Conservation (phyloP, 2,329 filamentous ascomycete genomes). For the Stagonosporopsis rhizophila region DNA sequence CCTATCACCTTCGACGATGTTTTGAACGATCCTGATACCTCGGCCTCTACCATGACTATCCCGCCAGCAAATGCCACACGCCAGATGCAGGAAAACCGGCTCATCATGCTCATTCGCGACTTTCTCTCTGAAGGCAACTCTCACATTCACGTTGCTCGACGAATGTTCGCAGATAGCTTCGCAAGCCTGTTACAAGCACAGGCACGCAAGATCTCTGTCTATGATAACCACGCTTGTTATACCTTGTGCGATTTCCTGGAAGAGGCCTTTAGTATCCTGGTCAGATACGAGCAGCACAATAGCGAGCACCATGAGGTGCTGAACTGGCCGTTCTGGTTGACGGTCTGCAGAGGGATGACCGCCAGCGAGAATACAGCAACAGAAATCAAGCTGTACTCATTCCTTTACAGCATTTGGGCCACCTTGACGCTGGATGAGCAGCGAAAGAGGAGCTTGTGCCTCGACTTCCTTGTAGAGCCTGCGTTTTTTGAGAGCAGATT, state of each 20-base stretch:
- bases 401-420: slow-evolving; percentile 82
- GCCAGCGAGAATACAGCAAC: slow-evolving; percentile 88
- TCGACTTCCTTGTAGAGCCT: slow-evolving; percentile 77
- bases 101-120: slow-evolving; percentile 83
- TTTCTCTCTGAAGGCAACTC: slow-evolving; percentile 70
- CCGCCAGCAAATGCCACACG: slow-evolving; percentile 74
- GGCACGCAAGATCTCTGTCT: slow-evolving; percentile 77
- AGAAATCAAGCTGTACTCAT: slow-evolving; percentile 82
- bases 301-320: slow-evolving; percentile 58
- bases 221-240: slow-evolving; percentile 83
- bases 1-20: slow-evolving; percentile 72
- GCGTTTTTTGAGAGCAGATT: slow-evolving; percentile 82
- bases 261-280: slow-evolving; percentile 74
- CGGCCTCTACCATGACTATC: slow-evolving; percentile 67
- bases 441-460: slow-evolving; percentile 73
- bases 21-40: slow-evolving; percentile 69
- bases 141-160: slow-evolving; percentile 62
- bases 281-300: slow-evolving; percentile 63
- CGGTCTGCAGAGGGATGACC: slow-evolving; percentile 79
- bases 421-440: slow-evolving; percentile 69
- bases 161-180: slow-evolving; percentile 79
- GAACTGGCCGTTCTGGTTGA: slow-evolving; percentile 86
- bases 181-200: slow-evolving; percentile 75
- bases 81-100: slow-evolving; percentile 86
- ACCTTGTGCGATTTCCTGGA: slow-evolving; percentile 91